These are phyloP conservation scores for Sesbania bispinosa DNA, from an alignment of 306 rosid genomes.

Conservation along the genomic window DNA sequence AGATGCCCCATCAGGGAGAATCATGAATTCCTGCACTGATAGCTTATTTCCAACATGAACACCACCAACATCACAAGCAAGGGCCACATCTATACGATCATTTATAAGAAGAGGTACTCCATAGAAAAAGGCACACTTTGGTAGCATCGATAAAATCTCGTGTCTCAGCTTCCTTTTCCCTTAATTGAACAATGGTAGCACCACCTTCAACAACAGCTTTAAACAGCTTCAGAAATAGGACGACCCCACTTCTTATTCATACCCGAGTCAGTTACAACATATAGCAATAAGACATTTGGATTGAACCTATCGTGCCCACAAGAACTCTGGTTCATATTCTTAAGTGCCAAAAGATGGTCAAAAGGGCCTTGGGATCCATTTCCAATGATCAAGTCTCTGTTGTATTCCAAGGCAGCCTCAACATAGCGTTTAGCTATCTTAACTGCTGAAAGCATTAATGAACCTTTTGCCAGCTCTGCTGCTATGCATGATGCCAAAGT, in stretches of 20 bases:
- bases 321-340: slow-evolving; percentile 38
- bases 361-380: slow-evolving; percentile 88
- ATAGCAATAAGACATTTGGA: slow-evolving; percentile 62
- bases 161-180: slow-evolving; percentile 84
- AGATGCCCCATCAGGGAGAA: no score
- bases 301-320: slow-evolving; percentile 51
- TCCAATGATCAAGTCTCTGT: slow-evolving; percentile 76
- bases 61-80: slow-evolving; percentile 92
- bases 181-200: slow-evolving; percentile 85
- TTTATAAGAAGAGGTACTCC: slow-evolving; percentile 83
- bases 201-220: slow-evolving; percentile 87
- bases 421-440: slow-evolving; percentile 71
- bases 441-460: slow-evolving; percentile 68
- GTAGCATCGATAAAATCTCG: slow-evolving; percentile 72
- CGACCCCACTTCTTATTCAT: slow-evolving; percentile 92
- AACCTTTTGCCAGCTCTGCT: slow-evolving; percentile 94
- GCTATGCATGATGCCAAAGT: slow-evolving; percentile 93
- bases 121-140: slow-evolving; percentile 53
- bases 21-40: no score
- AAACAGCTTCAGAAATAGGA: slow-evolving; percentile 84
- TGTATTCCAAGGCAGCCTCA: slow-evolving; percentile 64
- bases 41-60: slow-evolving; percentile 96
- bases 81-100: slow-evolving; percentile 80
- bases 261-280: slow-evolving; percentile 82
- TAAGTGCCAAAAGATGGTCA: slow-evolving; percentile 68